These are phyloP conservation scores for Didymella lethalis DNA, from an alignment of 2,329 filamentous ascomycete genomes.

Conservation along the genomic window DNA sequence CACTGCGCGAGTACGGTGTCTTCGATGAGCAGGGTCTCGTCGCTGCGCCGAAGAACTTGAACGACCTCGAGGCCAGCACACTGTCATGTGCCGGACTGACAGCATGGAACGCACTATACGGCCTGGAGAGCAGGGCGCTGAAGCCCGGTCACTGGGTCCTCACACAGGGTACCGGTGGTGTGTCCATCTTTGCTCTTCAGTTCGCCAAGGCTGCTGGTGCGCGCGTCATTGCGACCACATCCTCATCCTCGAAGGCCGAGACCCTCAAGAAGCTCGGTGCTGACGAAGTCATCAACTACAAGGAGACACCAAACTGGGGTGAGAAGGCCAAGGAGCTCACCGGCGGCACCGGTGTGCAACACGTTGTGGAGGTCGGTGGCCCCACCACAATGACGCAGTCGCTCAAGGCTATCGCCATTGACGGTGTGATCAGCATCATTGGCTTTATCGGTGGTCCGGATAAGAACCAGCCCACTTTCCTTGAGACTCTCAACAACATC, in stretches of 20 bases:
- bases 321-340: constrained; percentile 61
- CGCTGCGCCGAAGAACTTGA: constrained; percentile 64
- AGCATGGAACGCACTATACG: constrained; percentile 64
- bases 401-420: constrained; percentile 62
- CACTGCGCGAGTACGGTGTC: constrained; percentile 70
- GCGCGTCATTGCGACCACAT: constrained; percentile 66
- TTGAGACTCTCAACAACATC: constrained; percentile 58
- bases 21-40: constrained; percentile 75
- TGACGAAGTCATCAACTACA: constrained; percentile 66
- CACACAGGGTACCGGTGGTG: constrained; percentile 75
- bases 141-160: constrained; percentile 61
- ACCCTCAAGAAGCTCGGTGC: constrained; percentile 62
- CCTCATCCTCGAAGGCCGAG: constrained; percentile 59
- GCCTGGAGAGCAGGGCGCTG: constrained; percentile 52
- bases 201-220: constrained; percentile 64
- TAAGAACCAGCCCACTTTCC: constrained; percentile 60
- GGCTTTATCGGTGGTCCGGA: constrained; percentile 64
- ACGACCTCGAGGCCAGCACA: constrained; percentile 57
- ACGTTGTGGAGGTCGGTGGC: constrained; percentile 72
- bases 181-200: constrained; percentile 70
- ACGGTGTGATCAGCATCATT: constrained; percentile 63
- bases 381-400: constrained; percentile 63
- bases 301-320: constrained; percentile 62
- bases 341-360: constrained; percentile 64
- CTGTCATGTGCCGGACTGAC: constrained; percentile 56